Conservation (phyloP, 805 yeast species). For the Sporopachydermia lactativora region DNA sequence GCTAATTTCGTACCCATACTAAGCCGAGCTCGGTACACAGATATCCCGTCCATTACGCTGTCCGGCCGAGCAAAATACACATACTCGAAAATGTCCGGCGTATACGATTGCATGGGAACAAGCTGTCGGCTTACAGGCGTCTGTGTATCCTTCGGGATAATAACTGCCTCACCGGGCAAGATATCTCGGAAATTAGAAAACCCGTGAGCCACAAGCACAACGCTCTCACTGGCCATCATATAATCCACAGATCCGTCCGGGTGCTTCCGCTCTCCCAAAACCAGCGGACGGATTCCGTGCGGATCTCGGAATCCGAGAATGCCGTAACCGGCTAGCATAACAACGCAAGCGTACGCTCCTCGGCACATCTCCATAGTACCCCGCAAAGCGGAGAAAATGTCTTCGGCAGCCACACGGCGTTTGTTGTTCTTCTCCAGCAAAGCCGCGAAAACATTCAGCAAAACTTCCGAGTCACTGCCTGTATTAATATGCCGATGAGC, state of each 20-base stretch:
- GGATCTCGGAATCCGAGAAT: constrained; percentile 95
- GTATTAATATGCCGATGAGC: constrained; percentile 97
- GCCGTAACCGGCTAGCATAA: constrained; percentile 93
- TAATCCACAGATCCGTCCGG: constrained; percentile 65
- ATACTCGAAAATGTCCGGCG: constrained; percentile 95
- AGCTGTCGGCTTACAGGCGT: constrained; percentile 79
- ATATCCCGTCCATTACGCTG: constrained; percentile 90
- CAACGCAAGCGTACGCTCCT: constrained; percentile 96
- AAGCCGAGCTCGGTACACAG: constrained; percentile 84
- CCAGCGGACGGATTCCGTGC: constrained; percentile 85
- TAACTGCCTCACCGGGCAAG: constrained; percentile 92
- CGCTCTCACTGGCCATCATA: constrained; percentile 93
- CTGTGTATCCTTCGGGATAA: constrained; percentile 65
- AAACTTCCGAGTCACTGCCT: constrained; percentile 87
- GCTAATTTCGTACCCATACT: constrained; percentile 92
- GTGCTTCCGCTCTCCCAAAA: constrained; percentile 69
- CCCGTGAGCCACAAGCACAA: constrained; percentile 86
- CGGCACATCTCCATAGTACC: constrained; percentile 73
- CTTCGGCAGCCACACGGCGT: constrained; percentile 82
- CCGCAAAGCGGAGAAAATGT: constrained; percentile 71
- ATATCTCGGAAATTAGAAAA: constrained; percentile 70
- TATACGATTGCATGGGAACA: constrained; percentile 58
- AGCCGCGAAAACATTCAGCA: constrained; percentile 81
- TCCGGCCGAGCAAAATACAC: constrained; percentile 98
- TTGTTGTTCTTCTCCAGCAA: constrained; percentile 86